Conservation (phyloP, 2,329 filamentous ascomycete genomes). For the Fusarium caatingaense region DNA sequence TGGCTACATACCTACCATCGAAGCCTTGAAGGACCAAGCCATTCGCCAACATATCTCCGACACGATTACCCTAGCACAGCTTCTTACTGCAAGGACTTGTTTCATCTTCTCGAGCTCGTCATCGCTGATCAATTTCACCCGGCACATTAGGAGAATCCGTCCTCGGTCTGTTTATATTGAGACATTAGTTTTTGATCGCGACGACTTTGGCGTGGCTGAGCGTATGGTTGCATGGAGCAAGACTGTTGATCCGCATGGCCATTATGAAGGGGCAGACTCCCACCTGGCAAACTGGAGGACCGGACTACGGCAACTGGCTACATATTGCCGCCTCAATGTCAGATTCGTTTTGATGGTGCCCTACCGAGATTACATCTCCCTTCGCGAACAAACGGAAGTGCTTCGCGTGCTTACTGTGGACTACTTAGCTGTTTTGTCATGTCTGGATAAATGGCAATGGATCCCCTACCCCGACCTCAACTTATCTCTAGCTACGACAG, state of each 20-base stretch:
- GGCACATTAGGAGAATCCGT: background rate
- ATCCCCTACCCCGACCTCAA: background rate
- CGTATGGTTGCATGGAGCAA: background rate
- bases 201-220: background rate
- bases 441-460: background rate
- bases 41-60: background rate
- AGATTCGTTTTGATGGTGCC: background rate
- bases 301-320: background rate
- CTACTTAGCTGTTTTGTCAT: background rate
- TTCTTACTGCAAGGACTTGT: background rate
- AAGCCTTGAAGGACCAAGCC: background rate
- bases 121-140: background rate
- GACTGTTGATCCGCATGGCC: background rate
- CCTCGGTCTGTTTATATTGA: background rate
- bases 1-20: background rate
- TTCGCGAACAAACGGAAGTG: background rate
- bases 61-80: background rate
- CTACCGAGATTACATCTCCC: background rate
- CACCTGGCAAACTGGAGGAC: background rate
- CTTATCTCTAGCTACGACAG: background rate
- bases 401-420: background rate
- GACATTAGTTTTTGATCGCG: background rate
- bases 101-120: background rate
- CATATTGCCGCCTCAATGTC: background rate
- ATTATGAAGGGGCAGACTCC: background rate